These are phyloP conservation scores for Neodidymelliopsis sp. DNA, from an alignment of 2,329 filamentous ascomycete species.

Conservation along the genomic window DNA sequence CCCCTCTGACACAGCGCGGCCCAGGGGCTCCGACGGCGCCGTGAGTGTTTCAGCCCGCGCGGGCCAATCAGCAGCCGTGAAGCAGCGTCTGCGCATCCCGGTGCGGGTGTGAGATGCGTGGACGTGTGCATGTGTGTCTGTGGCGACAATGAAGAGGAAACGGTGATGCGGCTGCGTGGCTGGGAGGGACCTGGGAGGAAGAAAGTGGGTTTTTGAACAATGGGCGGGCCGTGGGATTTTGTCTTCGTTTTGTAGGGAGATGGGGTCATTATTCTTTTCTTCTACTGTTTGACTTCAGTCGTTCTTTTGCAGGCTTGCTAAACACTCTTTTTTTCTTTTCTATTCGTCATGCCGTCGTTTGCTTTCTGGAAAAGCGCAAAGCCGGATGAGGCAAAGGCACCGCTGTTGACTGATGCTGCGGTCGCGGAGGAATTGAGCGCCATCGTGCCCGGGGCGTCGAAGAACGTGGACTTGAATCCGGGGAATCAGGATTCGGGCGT, in stretches of 20 bases:
- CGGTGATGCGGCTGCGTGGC: conserved; percentile 21
- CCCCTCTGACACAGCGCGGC: conserved; percentile 14
- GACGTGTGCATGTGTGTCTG: not conserved
- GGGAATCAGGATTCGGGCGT: conserved; percentile 28
- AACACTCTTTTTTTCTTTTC: conserved; percentile 3
- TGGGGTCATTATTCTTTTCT: conserved; percentile 1
- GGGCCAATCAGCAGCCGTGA: no score
- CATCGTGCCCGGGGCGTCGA: conserved; percentile 1
- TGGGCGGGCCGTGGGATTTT: no score
- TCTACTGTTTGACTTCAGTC: not conserved
- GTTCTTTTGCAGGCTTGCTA: conserved; percentile 1
- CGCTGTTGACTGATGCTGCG: conserved; percentile 13
- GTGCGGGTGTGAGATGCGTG: not conserved
- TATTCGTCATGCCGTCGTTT: conserved; percentile 30
- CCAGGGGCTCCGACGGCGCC: conserved; percentile 1
- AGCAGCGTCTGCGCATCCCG: no score
- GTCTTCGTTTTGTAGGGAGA: not conserved
- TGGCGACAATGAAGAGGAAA: conserved; percentile 19
- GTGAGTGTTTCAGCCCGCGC: conserved; percentile 9
- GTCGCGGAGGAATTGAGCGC: conserved; percentile 1
- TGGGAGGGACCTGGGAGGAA: conserved; percentile 5
- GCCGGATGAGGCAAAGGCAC: conserved; percentile 15
- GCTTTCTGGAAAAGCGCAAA: conserved; percentile 31
- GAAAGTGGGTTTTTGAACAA: not conserved
- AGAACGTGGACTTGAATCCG: conserved; percentile 21